A percentile compares a stretch with the other conserved stretches of the same genome.
Evolutionary conservation across 2,329 filamentous ascomycete species (phyloP).

Genomic region (Alternaria sp.): DNA sequence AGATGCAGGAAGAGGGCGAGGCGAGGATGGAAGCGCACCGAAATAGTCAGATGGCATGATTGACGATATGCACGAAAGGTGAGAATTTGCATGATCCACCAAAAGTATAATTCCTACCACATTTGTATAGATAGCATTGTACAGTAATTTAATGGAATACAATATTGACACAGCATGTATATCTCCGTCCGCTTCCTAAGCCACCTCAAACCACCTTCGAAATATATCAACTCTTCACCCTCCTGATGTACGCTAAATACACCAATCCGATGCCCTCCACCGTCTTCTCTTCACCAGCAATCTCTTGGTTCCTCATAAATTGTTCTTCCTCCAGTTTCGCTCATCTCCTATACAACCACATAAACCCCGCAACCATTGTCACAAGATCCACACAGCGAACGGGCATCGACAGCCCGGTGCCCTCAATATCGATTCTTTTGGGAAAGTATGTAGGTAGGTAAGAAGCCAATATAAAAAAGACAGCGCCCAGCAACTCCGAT

Average conservation of each 20-base stretch:
- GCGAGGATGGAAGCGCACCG: conserved; percentile 9
- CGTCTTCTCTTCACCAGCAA: background rate
- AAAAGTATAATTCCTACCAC: background rate
- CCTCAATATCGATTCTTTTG: background rate
- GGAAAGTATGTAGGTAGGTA: background rate
- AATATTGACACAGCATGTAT: background rate
- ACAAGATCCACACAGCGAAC: background rate
- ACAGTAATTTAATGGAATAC: background rate
- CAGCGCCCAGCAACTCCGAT: background rate
- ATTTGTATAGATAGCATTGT: background rate
- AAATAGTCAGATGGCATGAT: background rate
- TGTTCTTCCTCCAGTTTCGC: background rate
- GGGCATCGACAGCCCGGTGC: background rate
- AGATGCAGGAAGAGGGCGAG: conserved; percentile 12
- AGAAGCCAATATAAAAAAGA: background rate
- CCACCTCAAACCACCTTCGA: background rate
- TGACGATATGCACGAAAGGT: background rate
- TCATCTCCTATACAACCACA: background rate
- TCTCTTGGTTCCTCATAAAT: background rate
- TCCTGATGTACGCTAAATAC: background rate
- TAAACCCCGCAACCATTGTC: background rate
- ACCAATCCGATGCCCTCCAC: background rate
- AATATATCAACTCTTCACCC: background rate
- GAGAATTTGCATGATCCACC: background rate
- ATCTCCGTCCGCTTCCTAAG: background rate